Evolutionary conservation across 805 yeast species (phyloP).

Genomic region (Ogataea philodendri): DNA sequence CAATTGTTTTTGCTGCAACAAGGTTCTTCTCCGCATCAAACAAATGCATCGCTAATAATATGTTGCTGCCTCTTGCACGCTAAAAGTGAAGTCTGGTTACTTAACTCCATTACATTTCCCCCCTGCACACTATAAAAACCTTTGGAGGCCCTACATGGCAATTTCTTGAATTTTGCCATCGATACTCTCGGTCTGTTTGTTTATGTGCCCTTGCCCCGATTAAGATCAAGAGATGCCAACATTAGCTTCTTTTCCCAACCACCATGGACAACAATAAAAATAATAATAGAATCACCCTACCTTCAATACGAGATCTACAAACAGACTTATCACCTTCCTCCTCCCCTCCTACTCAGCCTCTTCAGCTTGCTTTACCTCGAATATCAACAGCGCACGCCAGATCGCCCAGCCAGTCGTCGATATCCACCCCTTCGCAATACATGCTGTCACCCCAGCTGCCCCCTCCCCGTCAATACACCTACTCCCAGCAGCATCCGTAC

Average conservation of each 20-base stretch:
- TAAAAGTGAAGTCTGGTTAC: conserved; percentile 3
- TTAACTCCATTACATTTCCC: background rate
- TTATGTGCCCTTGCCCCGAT: conserved; percentile 1
- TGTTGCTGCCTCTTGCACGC: conserved; percentile 9
- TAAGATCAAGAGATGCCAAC: conserved; percentile 44
- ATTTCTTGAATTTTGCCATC: conserved; percentile 2
- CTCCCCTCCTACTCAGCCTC: conserved; percentile 1
- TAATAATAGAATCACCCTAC: conserved; percentile 14
- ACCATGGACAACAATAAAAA: conserved; percentile 16
- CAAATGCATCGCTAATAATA: conserved; percentile 9
- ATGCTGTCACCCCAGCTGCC: background rate
- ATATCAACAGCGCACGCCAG: conserved; percentile 1
- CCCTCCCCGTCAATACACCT: conserved; percentile 2
- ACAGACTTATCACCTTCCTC: conserved; percentile 11
- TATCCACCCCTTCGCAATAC: conserved; percentile 3
- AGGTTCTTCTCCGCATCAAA: conserved; percentile 9
- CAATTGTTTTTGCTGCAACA: conserved; percentile 6
- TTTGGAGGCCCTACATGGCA: conserved; percentile 2
- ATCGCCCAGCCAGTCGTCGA: conserved; percentile 2
- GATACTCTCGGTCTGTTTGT: background rate
- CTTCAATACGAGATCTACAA: conserved; percentile 17
- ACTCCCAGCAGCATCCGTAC: conserved; percentile 2
- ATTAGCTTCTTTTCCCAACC: conserved; percentile 4
- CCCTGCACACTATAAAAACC: conserved; percentile 7
- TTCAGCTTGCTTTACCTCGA: conserved; percentile 2